Evolutionary conservation across 2,329 filamentous ascomycete genomes (phyloP).

Genomic region (Diaporthe batatas): DNA sequence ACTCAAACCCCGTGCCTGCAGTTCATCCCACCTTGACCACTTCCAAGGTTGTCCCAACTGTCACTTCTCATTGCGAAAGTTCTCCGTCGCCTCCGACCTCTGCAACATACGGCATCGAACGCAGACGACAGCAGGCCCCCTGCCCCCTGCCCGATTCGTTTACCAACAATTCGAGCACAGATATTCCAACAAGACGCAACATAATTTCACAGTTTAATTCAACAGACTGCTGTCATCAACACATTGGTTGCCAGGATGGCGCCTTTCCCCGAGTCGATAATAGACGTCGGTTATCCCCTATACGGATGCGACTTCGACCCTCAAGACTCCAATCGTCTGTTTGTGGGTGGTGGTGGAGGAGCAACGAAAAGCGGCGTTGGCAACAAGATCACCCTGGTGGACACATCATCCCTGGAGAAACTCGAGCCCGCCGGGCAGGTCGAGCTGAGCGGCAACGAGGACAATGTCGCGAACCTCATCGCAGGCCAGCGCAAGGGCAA

Average conservation of each 20-base stretch:
- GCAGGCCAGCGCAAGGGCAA: slow-evolving; percentile 73
- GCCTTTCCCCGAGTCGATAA: slow-evolving; percentile 66
- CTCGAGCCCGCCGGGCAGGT: slow-evolving; percentile 78
- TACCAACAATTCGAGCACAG: neutral
- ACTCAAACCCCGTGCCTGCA: neutral
- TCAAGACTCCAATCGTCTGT: slow-evolving; percentile 78
- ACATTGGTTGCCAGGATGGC: slow-evolving; percentile 44
- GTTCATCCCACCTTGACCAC: neutral
- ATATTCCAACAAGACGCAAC: neutral
- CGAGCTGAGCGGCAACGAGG: slow-evolving; percentile 85
- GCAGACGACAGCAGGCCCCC: slow-evolving; percentile 6
- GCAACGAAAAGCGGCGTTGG: slow-evolving; percentile 83
- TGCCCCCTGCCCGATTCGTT: neutral
- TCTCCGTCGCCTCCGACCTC: neutral
- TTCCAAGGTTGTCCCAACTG: neutral
- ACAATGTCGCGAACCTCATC: slow-evolving; percentile 87
- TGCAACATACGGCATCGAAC: neutral
- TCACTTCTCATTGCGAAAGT: neutral
- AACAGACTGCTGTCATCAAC: neutral
- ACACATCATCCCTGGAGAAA: slow-evolving; percentile 74
- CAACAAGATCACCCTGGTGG: slow-evolving; percentile 86
- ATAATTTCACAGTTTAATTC: neutral
- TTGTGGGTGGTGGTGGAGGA: slow-evolving; percentile 91
- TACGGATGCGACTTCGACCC: slow-evolving; percentile 92
- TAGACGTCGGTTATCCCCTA: slow-evolving; percentile 83